A percentile compares a stretch with the other conserved stretches of the same genome.
Conservation (phyloP, 2,329 filamentous ascomycete genomes). For the Arthrinium puccinioides region DNA sequence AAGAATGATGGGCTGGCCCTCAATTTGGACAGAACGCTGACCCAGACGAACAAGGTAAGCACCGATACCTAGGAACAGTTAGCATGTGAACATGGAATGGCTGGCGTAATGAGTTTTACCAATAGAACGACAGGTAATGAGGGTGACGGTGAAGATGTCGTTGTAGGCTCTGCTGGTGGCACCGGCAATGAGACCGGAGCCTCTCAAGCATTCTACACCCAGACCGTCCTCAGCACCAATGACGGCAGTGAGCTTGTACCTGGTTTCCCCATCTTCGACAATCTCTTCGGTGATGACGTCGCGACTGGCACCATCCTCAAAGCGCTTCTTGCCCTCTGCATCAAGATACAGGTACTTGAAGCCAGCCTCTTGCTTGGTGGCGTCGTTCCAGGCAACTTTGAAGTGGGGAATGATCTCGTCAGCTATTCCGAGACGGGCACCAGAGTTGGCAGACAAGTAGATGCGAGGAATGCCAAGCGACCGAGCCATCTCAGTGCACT, state of each 20-base stretch:
- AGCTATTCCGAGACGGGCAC: conserved; percentile 92
- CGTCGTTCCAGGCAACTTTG: conserved; percentile 93
- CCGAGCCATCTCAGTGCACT: conserved; percentile 93
- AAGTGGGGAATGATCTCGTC: conserved; percentile 97
- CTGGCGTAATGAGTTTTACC: conserved; percentile 47
- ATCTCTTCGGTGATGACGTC: conserved; percentile 85
- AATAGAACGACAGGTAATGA: conserved; percentile 96
- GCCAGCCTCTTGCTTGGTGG: conserved; percentile 70
- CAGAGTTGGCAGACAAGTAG: conserved; percentile 97
- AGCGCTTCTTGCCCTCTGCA: conserved; percentile 76
- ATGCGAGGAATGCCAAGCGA: conserved; percentile 93
- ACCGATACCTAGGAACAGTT: conserved; percentile 64
- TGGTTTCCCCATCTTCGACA: conserved; percentile 77
- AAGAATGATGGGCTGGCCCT: conserved; percentile 97
- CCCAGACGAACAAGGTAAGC: conserved; percentile 97
- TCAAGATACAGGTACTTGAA: conserved; percentile 98
- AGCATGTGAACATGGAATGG: conserved; percentile 14
- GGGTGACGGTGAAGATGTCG: conserved; percentile 96
- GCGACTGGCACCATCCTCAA: conserved; percentile 68
- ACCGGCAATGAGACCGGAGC: conserved; percentile 96
- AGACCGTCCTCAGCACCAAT: conserved; percentile 91
- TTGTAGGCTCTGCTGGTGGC: conserved; percentile 96
- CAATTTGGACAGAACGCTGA: conserved; percentile 96
- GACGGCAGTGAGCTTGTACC: conserved; percentile 90
- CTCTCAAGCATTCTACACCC: conserved; percentile 93